Evolutionary conservation across 2,329 filamentous ascomycete species (phyloP), one percentile per base, ranked within the genome.

Genomic region (Taxawa tesnikishii): DNA sequence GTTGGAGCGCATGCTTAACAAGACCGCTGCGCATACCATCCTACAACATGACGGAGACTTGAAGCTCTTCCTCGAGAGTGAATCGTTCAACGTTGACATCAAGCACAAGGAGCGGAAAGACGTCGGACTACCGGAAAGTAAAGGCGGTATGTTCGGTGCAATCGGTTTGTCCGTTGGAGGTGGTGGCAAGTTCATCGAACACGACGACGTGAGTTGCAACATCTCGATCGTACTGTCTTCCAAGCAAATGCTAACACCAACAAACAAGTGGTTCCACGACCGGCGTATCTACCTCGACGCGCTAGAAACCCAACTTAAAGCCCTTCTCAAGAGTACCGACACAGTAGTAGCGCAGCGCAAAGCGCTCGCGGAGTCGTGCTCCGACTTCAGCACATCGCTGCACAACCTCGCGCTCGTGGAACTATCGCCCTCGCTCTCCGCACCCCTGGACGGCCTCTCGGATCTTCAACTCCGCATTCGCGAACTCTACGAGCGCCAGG

Each of bases 21-120:
- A 94, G 66, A 90, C 77, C 38, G 84, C 88, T 3, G 73, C 76
- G 8, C 90, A 98, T 54, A 79, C 84, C 6, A 82, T 85, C 19
- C 65, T 98, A 43, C 90, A 96, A 53, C 83, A 94, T 48, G 90
- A 98, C 50, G 77, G 73, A 5, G 90, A 98, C 50, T 60, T 98
- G 40, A 98, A 98, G 63, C 75, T 96, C 4, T 98, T 98, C 58
- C 65, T 98, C 10, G 90, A 98, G 59, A 96, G 87, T 51, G 90
- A 98, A 48, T 70, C 85, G 1, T 94, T 98, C 63, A 94, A 85
- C 49, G 73, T 94, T 23, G 90, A 98, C 49, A 78, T 98, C 50
- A 98, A 96, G 65, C 90, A 98, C 61, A 94, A 94, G 58, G 88
- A 96, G 56, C 77, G 88, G 33, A 79, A 84, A 48, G 85, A 94